A percentile compares a stretch with the other conserved stretches of the same genome.
Evolutionary conservation across 495 filamentous ascomycete genomes (phyloP).

Genomic region (Penicillium atrosanguineum): DNA sequence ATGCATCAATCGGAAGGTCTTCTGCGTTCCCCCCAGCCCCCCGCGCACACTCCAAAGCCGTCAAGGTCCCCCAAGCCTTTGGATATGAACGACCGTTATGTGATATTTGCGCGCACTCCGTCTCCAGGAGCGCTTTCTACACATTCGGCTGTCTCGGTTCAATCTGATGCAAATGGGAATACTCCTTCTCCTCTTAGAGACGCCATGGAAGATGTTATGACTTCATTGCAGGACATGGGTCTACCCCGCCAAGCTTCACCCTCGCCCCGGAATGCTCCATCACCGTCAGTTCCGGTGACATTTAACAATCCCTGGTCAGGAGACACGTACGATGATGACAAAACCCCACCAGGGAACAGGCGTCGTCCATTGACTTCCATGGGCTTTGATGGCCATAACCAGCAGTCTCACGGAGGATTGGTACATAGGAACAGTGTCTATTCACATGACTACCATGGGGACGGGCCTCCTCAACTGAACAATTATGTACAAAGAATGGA

Average conservation of each 20-base stretch:
- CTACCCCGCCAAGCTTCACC: constrained; percentile 51
- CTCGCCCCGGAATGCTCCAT: constrained; percentile 45
- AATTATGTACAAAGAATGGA: constrained; percentile 93
- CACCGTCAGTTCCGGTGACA: constrained; percentile 48
- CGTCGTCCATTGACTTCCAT: constrained; percentile 69
- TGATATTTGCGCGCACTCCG: constrained; percentile 50
- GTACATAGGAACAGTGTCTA: constrained; percentile 37
- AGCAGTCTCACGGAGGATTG: constrained; percentile 35
- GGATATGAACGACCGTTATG: constrained; percentile 50
- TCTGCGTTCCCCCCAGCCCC: constrained; percentile 18
- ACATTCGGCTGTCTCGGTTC: constrained; percentile 55
- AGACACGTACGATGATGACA: constrained; percentile 71
- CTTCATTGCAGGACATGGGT: constrained; percentile 87
- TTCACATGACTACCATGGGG: constrained; percentile 47
- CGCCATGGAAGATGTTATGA: constrained; percentile 99
- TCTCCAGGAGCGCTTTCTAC: constrained; percentile 53
- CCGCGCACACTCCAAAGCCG: constrained; percentile 12
- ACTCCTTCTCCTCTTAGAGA: constrained; percentile 89
- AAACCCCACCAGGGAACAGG: constrained; percentile 25
- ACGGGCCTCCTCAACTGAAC: constrained; percentile 66
- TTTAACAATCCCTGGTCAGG: constrained; percentile 85
- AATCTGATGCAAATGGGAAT: constrained; percentile 61
- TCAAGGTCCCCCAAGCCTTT: constrained; percentile 40
- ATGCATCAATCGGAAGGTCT: constrained; percentile 2
- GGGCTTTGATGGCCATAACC: constrained; percentile 59